Conservation (phyloP, 2,329 filamentous ascomycete species). For the Neoascochyta sp. region DNA sequence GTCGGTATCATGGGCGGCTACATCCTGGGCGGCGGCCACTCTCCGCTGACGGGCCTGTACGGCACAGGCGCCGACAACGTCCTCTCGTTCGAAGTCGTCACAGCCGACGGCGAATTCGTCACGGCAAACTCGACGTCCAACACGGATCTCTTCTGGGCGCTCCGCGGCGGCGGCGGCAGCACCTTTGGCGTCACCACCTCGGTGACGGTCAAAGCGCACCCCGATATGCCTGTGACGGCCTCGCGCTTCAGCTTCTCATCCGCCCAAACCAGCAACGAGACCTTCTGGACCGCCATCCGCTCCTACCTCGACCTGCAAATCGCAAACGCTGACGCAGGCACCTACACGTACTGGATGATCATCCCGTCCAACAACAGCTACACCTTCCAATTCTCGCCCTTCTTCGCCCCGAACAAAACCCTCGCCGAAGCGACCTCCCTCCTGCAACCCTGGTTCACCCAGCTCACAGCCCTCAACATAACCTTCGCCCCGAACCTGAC, state of each 20-base stretch:
- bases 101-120: conserved; percentile 29
- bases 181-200: conserved; percentile 35
- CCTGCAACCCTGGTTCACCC: conserved; percentile 31
- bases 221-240: conserved; percentile 30
- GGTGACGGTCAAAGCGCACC: conserved; percentile 35
- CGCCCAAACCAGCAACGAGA: conserved; percentile 31
- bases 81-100: conserved; percentile 33
- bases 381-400: conserved; percentile 33
- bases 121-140: conserved; percentile 28
- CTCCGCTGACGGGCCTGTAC: conserved; percentile 49
- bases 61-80: conserved; percentile 38
- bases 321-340: conserved; percentile 37
- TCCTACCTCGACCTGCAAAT: conserved; percentile 30
- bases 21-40: conserved; percentile 53
- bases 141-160: conserved; percentile 36
- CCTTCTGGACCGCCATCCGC: conserved; percentile 34
- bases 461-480: conserved; percentile 26
- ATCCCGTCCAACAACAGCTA: conserved; percentile 34
- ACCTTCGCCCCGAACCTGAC: conserved; percentile 34
- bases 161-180: conserved; percentile 35
- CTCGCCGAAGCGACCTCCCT: conserved; percentile 27
- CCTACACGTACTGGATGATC: conserved; percentile 33
- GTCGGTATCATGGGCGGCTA: conserved; percentile 51
- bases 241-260: conserved; percentile 33
- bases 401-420: conserved; percentile 35